phyloP scores from a whole-genome alignment of 2,329 filamentous ascomycete genomes.

The Capronia americana region DNA sequence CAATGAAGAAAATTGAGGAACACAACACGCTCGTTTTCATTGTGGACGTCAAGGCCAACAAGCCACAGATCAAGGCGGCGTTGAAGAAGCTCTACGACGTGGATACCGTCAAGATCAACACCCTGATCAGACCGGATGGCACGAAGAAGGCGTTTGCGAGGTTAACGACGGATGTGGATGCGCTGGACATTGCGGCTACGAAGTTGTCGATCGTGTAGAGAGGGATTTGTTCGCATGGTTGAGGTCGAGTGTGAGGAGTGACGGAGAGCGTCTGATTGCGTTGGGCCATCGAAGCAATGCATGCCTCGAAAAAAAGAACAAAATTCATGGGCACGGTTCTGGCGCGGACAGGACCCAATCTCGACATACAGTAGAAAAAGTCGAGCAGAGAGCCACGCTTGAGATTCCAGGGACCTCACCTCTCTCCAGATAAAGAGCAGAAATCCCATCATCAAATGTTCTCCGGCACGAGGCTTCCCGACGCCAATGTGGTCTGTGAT shows the following conservation, averaged over 20 bases:
- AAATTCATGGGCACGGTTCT: not conserved
- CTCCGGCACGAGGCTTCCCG: constrained; percentile 8
- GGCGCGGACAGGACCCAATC: not conserved
- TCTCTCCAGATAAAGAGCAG: constrained; percentile 27
- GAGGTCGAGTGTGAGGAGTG: constrained; percentile 1
- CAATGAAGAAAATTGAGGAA: constrained; percentile 99
- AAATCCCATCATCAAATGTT: constrained; percentile 29
- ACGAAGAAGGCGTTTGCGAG: constrained; percentile 99
- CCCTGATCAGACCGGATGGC: constrained; percentile 92
- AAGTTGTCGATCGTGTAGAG: constrained; percentile 94
- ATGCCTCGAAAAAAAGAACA: no score
- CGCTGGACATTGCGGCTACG: constrained; percentile 98
- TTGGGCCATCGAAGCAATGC: not conserved
- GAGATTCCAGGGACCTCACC: not conserved
- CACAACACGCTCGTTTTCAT: constrained; percentile 99
- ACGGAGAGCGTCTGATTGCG: not conserved
- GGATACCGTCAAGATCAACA: constrained; percentile 99
- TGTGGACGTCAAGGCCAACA: constrained; percentile 96
- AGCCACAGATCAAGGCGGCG: constrained; percentile 97
- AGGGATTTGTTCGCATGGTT: constrained; percentile 9
- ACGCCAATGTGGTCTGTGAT: not conserved
- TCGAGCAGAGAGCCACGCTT: constrained; percentile 44
- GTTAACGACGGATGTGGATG: constrained; percentile 94
- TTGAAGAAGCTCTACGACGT: constrained; percentile 99
- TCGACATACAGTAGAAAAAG: constrained; percentile 7